Base-by-base conservation (phyloP, 2,329 filamentous ascomycete species). In the Penicillium occitanis region DNA sequence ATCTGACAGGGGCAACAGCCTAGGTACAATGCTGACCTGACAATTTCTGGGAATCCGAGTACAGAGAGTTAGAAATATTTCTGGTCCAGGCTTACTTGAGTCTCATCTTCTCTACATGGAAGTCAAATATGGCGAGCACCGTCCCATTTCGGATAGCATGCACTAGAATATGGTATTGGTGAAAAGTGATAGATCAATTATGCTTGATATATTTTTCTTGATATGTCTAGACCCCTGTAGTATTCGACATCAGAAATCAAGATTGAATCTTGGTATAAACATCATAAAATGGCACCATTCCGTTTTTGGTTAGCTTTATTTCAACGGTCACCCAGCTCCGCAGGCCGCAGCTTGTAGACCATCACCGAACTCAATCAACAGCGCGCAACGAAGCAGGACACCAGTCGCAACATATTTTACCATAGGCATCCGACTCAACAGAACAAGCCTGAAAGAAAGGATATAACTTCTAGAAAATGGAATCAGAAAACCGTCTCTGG, bases 401-500 rank as follows among this genome's bases (percentile, higher is more conserved):
- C 10, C 53, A 22, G 35, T 44, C 57, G 57, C 37, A 60, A 25
- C 25, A 60, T 7, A 11, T 25, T 25, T 8, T n/a, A 44, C 19
- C 11, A 28, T n/a, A 44, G n/a, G 22, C 13, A 8, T 28, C 25
- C 19, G 7, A 42, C 14, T 28, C 30, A 35, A n/a, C 48, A 50
- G 2, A 53, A 25, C 4, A 33, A 57, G 5, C 5, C 5, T 37
- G 25, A 19, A 8, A 13, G 7, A 5, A 61, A 19, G 2, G 5
- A 62, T 37, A 57, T n/a, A 66, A 25, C 8, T 19, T 30, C 11
- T 14, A 51, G 5, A 63, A 25, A 22, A 79, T 80, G 75, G 77
- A 82, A 72, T 81, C 83, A 40, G 81, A 80, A 70, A 81, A 86
- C 75, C 82, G 86, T 66, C 85, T 90, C 68, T 91, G 89, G 79